Conservation (phyloP, 106 monocot species). For the Posidonia australis region DNA sequence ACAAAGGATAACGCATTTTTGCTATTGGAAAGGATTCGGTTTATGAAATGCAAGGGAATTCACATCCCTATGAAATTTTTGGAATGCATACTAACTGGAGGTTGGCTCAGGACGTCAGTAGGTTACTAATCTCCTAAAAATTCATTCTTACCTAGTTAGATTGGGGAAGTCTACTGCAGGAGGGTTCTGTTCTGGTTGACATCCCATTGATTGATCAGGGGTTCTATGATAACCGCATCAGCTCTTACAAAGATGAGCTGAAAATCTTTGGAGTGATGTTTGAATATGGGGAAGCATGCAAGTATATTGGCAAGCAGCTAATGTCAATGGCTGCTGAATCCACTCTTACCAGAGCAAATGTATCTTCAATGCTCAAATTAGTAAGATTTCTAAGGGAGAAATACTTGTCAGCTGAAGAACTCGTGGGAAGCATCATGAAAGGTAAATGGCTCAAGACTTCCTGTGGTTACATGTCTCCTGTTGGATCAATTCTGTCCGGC, state of each 20-base stretch:
- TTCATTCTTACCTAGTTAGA: conserved; percentile 6
- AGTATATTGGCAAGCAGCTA: conserved; percentile 5
- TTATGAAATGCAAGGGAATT: background rate
- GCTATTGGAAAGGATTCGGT: conserved; percentile 8
- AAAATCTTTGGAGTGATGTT: conserved; percentile 9
- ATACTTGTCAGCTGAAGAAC: conserved; percentile 11
- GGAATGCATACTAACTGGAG: conserved; percentile 1
- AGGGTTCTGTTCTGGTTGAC: conserved; percentile 5
- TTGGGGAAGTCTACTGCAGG: conserved; percentile 9
- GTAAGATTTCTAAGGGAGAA: conserved; percentile 37
- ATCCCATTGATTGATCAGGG: conserved; percentile 2
- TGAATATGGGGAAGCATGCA: conserved; percentile 5
- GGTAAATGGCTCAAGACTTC: conserved; percentile 9
- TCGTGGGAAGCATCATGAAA: conserved; percentile 24
- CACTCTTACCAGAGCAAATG: conserved; percentile 27
- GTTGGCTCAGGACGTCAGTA: conserved; percentile 4
- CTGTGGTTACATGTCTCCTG: conserved; percentile 4
- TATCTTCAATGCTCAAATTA: conserved; percentile 31
- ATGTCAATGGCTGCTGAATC: background rate
- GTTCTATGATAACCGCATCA: conserved; percentile 2
- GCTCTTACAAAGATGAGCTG: conserved; percentile 7
- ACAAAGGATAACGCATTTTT: conserved; percentile 7
- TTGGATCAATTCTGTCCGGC: conserved; percentile 2
- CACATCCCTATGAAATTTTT: background rate
- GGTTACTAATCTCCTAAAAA: conserved; percentile 1